Conservation (phyloP, 345 rosid species). For the Hibiscus tridactylites region DNA sequence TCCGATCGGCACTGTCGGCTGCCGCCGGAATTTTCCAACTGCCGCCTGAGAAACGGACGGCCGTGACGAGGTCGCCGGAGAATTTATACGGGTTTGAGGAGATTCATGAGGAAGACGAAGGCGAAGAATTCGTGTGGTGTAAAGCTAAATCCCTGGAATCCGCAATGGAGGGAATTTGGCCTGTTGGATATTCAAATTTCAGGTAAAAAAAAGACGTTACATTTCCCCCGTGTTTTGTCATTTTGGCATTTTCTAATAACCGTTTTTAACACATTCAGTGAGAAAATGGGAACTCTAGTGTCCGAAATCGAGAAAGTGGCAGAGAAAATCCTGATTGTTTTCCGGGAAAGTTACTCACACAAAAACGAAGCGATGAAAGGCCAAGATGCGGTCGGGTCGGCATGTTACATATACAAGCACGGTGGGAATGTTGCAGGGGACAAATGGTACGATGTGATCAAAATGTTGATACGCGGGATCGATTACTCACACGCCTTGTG, state of each 20-base stretch:
- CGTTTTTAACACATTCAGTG: constrained; percentile 25
- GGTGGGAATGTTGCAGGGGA: constrained; percentile 15
- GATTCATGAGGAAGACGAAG: constrained; percentile 40
- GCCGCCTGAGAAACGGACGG: constrained; percentile 30
- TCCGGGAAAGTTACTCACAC: constrained; percentile 12
- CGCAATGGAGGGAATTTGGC: constrained; percentile 57
- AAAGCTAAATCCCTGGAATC: constrained; percentile 27
- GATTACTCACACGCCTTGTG: constrained; percentile 67
- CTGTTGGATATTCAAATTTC: constrained; percentile 49
- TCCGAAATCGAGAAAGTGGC: constrained; percentile 45
- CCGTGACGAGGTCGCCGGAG: constrained; percentile 36
- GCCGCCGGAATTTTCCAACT: constrained; percentile 39
- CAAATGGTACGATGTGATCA: constrained; percentile 45
- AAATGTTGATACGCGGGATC: constrained; percentile 64
- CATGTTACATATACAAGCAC: constrained; percentile 49
- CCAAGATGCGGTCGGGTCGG: constrained; percentile 20
- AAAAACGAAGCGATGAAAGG: constrained; percentile 13
- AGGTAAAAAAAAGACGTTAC: constrained; percentile 25
- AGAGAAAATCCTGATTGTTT: constrained; percentile 23
- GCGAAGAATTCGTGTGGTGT: constrained; percentile 65
- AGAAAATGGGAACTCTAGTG: constrained; percentile 43
- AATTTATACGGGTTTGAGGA: constrained; percentile 50
- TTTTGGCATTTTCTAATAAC: background rate
- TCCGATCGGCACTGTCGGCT: constrained; percentile 25
- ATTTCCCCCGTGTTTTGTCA: background rate